Base-by-base conservation (phyloP, 2,329 filamentous ascomycete species). In the Cordyceps fumosorosea region DNA sequence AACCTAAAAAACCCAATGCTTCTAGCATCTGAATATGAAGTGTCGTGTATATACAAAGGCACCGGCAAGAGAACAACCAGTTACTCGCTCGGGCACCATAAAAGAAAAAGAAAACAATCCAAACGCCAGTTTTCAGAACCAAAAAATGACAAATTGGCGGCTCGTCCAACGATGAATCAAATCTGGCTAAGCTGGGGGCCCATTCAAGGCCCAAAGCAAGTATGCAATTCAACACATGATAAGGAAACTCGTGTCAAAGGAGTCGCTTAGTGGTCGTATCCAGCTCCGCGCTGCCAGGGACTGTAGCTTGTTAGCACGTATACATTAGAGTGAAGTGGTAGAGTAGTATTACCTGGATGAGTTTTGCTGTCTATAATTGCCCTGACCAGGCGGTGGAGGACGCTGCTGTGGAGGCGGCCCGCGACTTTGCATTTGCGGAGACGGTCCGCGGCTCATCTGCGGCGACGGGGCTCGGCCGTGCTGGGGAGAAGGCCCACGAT, bases 221-320 rank as follows among this genome's bases (percentile, higher is more conserved):
- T 60, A 60, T 60, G 57, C 50, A 54, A 47, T 60, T 20, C 14
- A 44, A 60, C 48, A 45, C 48, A 54, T 47, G 40, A 54, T 26
- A 60, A 60, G 40, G 40, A 54, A 60, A 60, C 50, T 60, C 50
- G 57, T 60, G 47, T 59, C 47, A 34, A 52, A 34, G 12, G 56
- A 56, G 37, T 58, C 54, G 51, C 24, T 58, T 54, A 65, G 44
- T 77, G 73, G 22, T 79, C 77, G 65, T 79, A 79, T 47, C 77
- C 77, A 52, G 77, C 77, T 63, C 77, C 77, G 64, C 77, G 77
- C 66, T 79, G 77, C 77, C 77, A 79, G 29, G 77, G 77, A 67
- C 77, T 78, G 53, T 62, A 29, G 45, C 8, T 18, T 34, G 60
- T 68, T 64, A 69, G 70, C 40, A 59, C n/a, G 16, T 5, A 16